Evolutionary conservation across 192 early-diverging fungal species (phyloP).

Genomic region (Phycomyces nitens): DNA sequence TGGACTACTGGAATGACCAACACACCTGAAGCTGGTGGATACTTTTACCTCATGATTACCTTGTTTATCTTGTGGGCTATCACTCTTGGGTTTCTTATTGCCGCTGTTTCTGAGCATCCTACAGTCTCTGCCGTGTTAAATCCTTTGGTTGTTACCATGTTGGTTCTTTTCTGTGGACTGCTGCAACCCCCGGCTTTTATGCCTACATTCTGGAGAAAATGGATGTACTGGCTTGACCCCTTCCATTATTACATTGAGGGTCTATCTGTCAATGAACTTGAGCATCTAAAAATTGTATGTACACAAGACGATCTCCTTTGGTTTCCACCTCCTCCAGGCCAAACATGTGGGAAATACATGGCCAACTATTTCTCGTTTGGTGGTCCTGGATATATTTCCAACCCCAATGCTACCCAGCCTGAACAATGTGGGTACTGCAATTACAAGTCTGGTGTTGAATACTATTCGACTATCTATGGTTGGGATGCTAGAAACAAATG

Average conservation of each 20-base stretch:
- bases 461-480: slow-evolving; percentile 38
- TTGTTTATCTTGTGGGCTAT: slow-evolving; percentile 62
- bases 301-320: slow-evolving; percentile 44
- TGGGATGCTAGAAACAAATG: slow-evolving; percentile 59
- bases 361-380: slow-evolving; percentile 42
- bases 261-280: slow-evolving; percentile 56
- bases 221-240: slow-evolving; percentile 70
- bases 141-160: slow-evolving; percentile 62
- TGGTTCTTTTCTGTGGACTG: slow-evolving; percentile 68
- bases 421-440: slow-evolving; percentile 60
- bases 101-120: slow-evolving; percentile 54
- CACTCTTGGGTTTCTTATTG: slow-evolving; percentile 66
- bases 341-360: slow-evolving; percentile 61
- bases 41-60: slow-evolving; percentile 61
- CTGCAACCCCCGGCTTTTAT: slow-evolving; percentile 59
- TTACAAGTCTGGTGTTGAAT: slow-evolving; percentile 56
- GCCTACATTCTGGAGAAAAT: slow-evolving; percentile 65
- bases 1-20: slow-evolving; percentile 65
- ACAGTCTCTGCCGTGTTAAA: slow-evolving; percentile 58
- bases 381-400: slow-evolving; percentile 58
- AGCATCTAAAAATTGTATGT: slow-evolving; percentile 46
- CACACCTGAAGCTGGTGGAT: slow-evolving; percentile 48
- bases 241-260: slow-evolving; percentile 69
- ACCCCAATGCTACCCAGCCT: slow-evolving; percentile 41
- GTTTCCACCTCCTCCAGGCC: slow-evolving; percentile 54